Evolutionary conservation across 2,329 filamentous ascomycete genomes (phyloP), one percentile per base, ranked within the genome.

Genomic region (Fusarium papillatum): DNA sequence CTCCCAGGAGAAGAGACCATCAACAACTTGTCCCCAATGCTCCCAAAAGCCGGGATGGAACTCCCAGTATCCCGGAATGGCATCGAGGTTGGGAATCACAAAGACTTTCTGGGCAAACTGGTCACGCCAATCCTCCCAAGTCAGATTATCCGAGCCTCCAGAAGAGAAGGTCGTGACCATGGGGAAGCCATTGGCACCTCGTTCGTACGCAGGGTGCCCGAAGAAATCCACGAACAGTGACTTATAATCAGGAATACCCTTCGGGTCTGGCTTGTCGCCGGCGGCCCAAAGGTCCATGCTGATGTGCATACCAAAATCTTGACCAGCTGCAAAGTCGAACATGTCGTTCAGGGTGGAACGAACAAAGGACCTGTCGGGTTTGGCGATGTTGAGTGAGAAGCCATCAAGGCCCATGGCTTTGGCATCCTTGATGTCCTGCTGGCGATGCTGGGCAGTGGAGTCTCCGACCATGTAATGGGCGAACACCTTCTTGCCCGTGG

Each of bases 391-490:
- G 36, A 60, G 36, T 3, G 57, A 60, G 57, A 60, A 60, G 4
- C 57, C 57, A 3, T 60, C 57, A 4, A 60, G 13, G 10, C 57
- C 57, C 5, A 60, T 60, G 22, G 57, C 36, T 39, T 60, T 60
- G 22, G 57, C 57, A 41, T 60, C 57, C 16, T 60, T 60, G 36
- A 41, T 60, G 57, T 60, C 57, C 36, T 60, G 36, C 26, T 60
- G 57, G 24, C 36, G 57, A 29, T 60, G 57, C 34, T 60, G 57
- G 9, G 57, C 19, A 9, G 57, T 60, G 0, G 57, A 60, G 22
- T 60, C 57, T 26, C 57, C 57, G 29, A 60, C 57, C 57, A 60
- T 60, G 36, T 60, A 60, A 26, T 60, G 57, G 34, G 57, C 57
- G 10, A 60, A 60, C 5, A 60, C 57, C 2, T 60, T 60, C 57